A percentile compares a stretch with the other conserved stretches of the same genome.
Evolutionary conservation across 2,329 filamentous ascomycete species (phyloP).

Genomic region (Trichoderma aggressivum): DNA sequence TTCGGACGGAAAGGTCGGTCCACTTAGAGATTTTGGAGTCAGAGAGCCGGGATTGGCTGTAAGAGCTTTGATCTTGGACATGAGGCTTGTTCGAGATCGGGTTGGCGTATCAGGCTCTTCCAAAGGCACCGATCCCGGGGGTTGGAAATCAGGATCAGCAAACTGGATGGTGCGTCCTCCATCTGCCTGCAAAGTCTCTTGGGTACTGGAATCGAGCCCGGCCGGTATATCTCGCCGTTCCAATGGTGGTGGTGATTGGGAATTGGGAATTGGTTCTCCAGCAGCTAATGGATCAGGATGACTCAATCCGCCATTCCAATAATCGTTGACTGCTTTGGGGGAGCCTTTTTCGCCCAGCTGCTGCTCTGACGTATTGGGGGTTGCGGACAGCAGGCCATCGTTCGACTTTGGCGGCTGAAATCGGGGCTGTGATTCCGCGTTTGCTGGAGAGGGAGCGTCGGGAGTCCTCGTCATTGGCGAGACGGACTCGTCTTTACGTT

Average conservation of each 20-base stretch:
- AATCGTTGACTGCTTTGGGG: constrained; percentile 17
- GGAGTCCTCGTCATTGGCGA: constrained; percentile 23
- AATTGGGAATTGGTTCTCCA: neutral
- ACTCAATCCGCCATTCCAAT: constrained; percentile 22
- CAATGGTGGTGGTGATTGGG: neutral
- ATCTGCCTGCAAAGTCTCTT: neutral
- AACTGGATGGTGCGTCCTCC: constrained; percentile 70
- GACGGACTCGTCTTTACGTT: constrained; percentile 21
- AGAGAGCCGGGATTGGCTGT: constrained; percentile 52
- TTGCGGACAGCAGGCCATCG: constrained; percentile 15
- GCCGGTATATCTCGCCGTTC: neutral
- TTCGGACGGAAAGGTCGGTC: constrained; percentile 30
- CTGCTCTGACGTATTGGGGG: neutral
- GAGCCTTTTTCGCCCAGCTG: neutral
- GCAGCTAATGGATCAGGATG: constrained; percentile 14
- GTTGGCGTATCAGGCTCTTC: constrained; percentile 60
- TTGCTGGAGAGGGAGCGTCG: constrained; percentile 15
- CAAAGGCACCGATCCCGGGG: constrained; percentile 59
- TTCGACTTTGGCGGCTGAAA: constrained; percentile 15
- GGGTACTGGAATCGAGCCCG: neutral
- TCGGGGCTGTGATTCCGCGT: constrained; percentile 14
- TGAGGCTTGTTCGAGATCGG: constrained; percentile 64
- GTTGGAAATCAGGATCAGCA: constrained; percentile 52
- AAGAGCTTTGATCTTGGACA: constrained; percentile 75
- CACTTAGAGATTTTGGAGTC: constrained; percentile 41